These are phyloP conservation scores for Tremellales sp. DNA, from an alignment of 1,284 basidiomycete genomes.

Conservation along the genomic window DNA sequence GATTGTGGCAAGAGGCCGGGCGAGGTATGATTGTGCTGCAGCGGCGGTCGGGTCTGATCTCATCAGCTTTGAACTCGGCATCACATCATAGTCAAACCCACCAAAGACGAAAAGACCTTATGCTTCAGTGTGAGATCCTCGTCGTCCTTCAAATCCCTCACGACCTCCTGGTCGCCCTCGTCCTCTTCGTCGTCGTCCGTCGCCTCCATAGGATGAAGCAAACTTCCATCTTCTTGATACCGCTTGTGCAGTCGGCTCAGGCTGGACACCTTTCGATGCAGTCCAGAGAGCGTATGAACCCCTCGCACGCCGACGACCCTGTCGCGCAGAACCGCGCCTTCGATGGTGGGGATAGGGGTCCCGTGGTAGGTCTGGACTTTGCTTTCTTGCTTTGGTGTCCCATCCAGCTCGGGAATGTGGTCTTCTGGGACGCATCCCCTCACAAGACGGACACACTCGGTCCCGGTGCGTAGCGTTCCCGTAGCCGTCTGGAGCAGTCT, in stretches of 20 bases:
- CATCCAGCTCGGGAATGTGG: too few species aligned
- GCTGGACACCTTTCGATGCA: slow-evolving; percentile 52
- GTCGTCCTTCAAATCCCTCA: slow-evolving; percentile 27
- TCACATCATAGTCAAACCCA: not conserved
- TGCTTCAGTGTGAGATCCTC: slow-evolving; percentile 45
- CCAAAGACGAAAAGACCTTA: slow-evolving; percentile 5
- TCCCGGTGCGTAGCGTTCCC: slow-evolving; percentile 75
- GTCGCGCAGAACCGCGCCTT: slow-evolving; percentile 16
- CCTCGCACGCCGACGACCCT: slow-evolving; percentile 34
- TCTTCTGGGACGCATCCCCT: slow-evolving; percentile 61
- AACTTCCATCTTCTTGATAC: slow-evolving; percentile 31
- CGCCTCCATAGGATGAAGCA: slow-evolving; percentile 17
- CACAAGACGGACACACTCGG: slow-evolving; percentile 81
- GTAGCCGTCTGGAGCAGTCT: slow-evolving; percentile 76
- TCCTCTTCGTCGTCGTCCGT: slow-evolving; percentile 24
- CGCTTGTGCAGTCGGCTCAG: slow-evolving; percentile 40
- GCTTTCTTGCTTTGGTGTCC: too few species aligned
- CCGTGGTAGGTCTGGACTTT: slow-evolving; percentile 16
- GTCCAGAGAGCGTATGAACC: slow-evolving; percentile 50
- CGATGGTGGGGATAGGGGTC: too few species aligned
- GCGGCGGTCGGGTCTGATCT: slow-evolving; percentile 7
- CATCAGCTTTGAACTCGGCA: not conserved
- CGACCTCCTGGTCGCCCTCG: slow-evolving; percentile 36
- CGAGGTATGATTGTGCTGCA: slow-evolving; percentile 15
- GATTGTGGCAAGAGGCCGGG: slow-evolving; percentile 5